Percentiles rank a stretch among this genome's conserved stretches.
Evolutionary conservation across 176 grass and related monocot genomes (phyloP).

Genomic region (Triticum urartu): DNA sequence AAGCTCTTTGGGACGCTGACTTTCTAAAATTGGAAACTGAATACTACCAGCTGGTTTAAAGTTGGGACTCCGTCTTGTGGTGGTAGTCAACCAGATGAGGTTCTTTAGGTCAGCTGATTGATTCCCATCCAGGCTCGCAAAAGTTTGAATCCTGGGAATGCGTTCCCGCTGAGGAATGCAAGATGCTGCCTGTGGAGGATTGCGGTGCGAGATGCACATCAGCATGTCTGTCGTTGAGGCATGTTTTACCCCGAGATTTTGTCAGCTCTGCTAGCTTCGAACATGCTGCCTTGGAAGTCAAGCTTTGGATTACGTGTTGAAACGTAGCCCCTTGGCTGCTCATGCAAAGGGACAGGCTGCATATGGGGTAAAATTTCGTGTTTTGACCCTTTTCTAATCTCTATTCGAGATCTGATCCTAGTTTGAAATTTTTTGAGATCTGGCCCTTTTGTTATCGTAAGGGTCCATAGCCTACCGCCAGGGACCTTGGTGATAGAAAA

Average conservation of each 20-base stretch:
- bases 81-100: background rate
- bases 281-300: background rate
- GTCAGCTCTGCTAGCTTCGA: background rate
- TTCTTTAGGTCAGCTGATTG: background rate
- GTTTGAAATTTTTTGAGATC: too few relatives aligned
- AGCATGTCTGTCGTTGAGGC: background rate
- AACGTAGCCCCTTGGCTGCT: constrained; percentile 9
- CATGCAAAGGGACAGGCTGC: constrained; percentile 9
- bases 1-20: background rate
- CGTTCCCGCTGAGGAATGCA: background rate
- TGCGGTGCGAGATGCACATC: background rate
- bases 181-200: background rate
- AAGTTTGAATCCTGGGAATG: background rate
- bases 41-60: background rate
- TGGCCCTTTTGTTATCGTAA: too few relatives aligned
- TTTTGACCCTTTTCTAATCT: too few relatives aligned
- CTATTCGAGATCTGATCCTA: too few relatives aligned
- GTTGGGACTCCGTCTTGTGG: background rate
- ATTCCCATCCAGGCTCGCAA: background rate
- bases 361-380: too few relatives aligned
- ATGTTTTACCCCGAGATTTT: background rate
- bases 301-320: constrained; percentile 38
- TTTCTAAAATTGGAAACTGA: background rate
- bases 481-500: too few relatives aligned
- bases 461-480: too few relatives aligned